These are phyloP conservation scores for Fusarium pseudoanthophilum DNA, from an alignment of 2,329 filamentous ascomycete species.

Conservation along the genomic window DNA sequence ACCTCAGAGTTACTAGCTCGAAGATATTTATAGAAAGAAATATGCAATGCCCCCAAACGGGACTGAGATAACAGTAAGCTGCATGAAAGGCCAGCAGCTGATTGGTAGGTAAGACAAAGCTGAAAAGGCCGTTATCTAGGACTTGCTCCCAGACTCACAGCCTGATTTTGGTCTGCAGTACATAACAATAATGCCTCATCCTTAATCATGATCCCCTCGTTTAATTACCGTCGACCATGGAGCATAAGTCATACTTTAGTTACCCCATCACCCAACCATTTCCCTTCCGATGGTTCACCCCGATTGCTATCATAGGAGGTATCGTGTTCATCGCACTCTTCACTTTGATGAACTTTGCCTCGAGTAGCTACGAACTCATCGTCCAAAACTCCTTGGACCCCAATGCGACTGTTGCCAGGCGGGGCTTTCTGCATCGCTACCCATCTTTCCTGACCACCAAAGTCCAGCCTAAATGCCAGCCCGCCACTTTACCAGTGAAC, in stretches of 20 bases:
- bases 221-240: background rate
- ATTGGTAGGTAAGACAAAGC: background rate
- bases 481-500: background rate
- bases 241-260: background rate
- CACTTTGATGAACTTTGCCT: background rate
- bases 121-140: background rate
- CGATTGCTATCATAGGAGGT: background rate
- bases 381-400: background rate
- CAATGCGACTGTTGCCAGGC: background rate
- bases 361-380: background rate
- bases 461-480: background rate
- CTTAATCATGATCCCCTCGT: rapidly evolving
- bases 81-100: background rate
- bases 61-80: background rate
- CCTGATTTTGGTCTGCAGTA: background rate
- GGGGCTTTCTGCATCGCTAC: background rate
- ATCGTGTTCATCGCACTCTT: background rate
- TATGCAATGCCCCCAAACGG: background rate
- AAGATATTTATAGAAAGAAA: background rate
- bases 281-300: background rate
- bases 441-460: background rate
- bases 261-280: background rate
- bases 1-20: rapidly evolving
- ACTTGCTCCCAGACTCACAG: too few relatives aligned
- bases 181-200: background rate